Base-by-base conservation (phyloP, 805 yeast species). In the Nadsonia fulvescens region DNA sequence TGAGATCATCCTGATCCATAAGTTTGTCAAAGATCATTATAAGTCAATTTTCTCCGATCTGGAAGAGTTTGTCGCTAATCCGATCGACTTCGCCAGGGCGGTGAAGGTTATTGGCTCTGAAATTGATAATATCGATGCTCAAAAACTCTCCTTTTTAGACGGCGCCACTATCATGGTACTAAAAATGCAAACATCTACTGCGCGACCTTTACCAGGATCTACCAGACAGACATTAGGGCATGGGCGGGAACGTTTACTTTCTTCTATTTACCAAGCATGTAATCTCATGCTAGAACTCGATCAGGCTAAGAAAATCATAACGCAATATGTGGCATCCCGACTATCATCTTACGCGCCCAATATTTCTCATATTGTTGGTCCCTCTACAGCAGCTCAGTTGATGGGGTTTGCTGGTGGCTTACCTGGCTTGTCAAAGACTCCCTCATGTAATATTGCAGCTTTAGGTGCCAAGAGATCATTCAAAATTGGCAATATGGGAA, bases 381-480 rank as follows among this genome's bases (percentile, higher is more conserved):
- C 91, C 0, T 53, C 62, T 5, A 63, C 76, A 0, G 66, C 93
- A 0, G 73, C 92, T 0, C 78, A 75, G 38, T 47, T 89, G 10
- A 50, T 86, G 13, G 63, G 78, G 1, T 56, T 63, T 10, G 53
- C 66, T 1, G 91, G 92, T 2, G 81, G 92, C 0, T 46, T 86
- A 4, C 52, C 51, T 8, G 70, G 66, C 5, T 50, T 86, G 6
- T 66, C 81, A 3, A 51, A 48, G 15, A 66, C 77, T 0, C 93
- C 94, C 1, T 61, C 93, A 3, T 78, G 95, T 39, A 86, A 86
- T 42, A 40, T 86, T 12, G 70, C 93, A 0, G 66, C 91, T 0
- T 51, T 79, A 24, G 94, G 93, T 1, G 63, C 64, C 8, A 60
- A 59, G 22, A 49, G 60, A 27, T n/a, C n/a, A n/a, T n/a, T n/a